These are phyloP conservation scores for Kodamaea sp. DNA, from an alignment of 1,139 yeast species.

Conservation along the genomic window DNA sequence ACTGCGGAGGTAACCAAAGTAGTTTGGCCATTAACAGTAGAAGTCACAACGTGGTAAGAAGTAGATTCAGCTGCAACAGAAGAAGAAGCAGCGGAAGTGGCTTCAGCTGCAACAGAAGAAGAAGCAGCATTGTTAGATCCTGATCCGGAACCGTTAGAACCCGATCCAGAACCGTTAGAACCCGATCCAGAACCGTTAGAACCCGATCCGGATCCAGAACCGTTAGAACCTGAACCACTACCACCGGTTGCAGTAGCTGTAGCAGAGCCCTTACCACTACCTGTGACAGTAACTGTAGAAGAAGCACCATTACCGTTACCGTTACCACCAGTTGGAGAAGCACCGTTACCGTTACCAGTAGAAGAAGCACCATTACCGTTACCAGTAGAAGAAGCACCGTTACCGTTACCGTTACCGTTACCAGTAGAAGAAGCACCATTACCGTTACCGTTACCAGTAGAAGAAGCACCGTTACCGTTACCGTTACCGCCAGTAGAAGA, in stretches of 20 bases:
- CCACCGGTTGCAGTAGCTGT: constrained; percentile 9
- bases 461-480: background rate
- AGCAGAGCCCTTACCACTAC: constrained; percentile 10
- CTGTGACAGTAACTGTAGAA: constrained; percentile 3
- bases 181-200: background rate
- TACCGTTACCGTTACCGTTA: constrained; percentile 1
- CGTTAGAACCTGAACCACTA: constrained; percentile 11
- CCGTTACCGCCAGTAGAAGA: background rate
- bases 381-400: background rate
- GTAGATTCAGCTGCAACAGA: constrained; percentile 2
- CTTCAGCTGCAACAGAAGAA: background rate
- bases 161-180: constrained; percentile 34
- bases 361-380: constrained; percentile 1
- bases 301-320: constrained; percentile 4
- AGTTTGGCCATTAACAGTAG: constrained; percentile 9
- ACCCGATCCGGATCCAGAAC: constrained; percentile 6
- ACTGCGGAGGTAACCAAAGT: constrained; percentile 7
- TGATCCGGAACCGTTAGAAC: constrained; percentile 24
- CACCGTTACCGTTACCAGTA: background rate
- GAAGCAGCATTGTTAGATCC: constrained; percentile 2
- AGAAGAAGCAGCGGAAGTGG: background rate
- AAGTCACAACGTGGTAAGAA: constrained; percentile 6
- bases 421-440: constrained; percentile 5
- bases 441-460: background rate
- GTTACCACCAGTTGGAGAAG: constrained; percentile 3